Conservation (phyloP, 768 basidiomycete species). For the Tricholoma terreum region DNA sequence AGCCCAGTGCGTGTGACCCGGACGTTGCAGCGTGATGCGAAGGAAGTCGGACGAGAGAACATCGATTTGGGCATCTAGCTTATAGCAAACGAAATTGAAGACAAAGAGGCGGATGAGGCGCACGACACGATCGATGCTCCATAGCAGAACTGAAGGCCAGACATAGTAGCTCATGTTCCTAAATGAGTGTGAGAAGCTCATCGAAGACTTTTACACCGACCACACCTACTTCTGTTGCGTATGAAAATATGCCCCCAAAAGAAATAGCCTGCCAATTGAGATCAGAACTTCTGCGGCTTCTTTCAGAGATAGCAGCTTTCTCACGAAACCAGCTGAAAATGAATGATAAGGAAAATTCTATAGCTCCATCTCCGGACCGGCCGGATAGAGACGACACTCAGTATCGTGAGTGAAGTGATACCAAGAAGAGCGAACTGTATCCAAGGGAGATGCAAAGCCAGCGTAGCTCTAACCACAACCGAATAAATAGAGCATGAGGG, state of each 20-base stretch:
- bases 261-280: not conserved
- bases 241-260: slow-evolving; percentile 2
- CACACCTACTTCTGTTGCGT: not conserved
- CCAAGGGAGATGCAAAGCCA: slow-evolving; percentile 17
- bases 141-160: slow-evolving; percentile 48
- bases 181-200: not conserved
- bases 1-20: slow-evolving; percentile 36
- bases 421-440: slow-evolving; percentile 38
- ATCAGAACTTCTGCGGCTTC: not conserved
- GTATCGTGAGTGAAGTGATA: slow-evolving; percentile 35
- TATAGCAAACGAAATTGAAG: slow-evolving; percentile 39
- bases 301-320: slow-evolving; percentile 3
- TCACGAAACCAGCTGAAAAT: slow-evolving; percentile 41
- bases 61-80: slow-evolving; percentile 36
- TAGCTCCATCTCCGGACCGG: slow-evolving; percentile 45
- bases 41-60: slow-evolving; percentile 43
- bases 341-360: slow-evolving; percentile 50
- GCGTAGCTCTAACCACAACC: slow-evolving; percentile 5
- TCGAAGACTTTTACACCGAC: not conserved
- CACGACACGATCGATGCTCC: slow-evolving; percentile 49
- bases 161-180: slow-evolving; percentile 17
- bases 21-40: slow-evolving; percentile 43
- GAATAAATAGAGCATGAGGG: not conserved
- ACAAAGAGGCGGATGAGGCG: slow-evolving; percentile 40
- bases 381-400: slow-evolving; percentile 46